phyloP scores from a whole-genome alignment of 352 stramenopile species.

The Phytophthora pseudosyringae region DNA sequence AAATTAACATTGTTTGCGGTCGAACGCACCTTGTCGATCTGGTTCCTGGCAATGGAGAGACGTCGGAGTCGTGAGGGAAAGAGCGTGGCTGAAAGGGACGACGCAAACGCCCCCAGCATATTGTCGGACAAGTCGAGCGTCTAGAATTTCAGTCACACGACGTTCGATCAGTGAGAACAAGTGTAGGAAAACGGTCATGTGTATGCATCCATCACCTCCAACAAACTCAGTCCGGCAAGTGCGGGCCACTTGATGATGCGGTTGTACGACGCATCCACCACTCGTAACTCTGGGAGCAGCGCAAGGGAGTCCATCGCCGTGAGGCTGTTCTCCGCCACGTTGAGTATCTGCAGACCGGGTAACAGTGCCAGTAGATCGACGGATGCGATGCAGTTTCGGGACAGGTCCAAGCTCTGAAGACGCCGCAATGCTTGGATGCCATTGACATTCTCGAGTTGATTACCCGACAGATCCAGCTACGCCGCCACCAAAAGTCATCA shows the following conservation, averaged over 20 bases:
- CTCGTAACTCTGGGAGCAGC: constrained; percentile 37
- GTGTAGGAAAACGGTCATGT: not conserved
- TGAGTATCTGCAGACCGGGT: constrained; percentile 50
- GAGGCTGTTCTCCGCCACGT: constrained; percentile 67
- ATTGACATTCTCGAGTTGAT: constrained; percentile 57
- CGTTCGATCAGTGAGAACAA: not conserved
- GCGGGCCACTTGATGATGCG: constrained; percentile 62
- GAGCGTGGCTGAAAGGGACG: constrained; percentile 23
- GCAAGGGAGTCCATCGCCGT: constrained; percentile 48
- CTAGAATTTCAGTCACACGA: constrained; percentile 26
- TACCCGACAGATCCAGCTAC: constrained; percentile 68
- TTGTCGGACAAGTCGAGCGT: constrained; percentile 72
- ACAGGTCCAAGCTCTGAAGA: constrained; percentile 56
- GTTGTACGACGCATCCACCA: constrained; percentile 70
- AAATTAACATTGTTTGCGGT: not conserved
- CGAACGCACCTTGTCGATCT: constrained; percentile 59
- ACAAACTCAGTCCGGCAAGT: constrained; percentile 36
- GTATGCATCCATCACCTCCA: constrained; percentile 48
- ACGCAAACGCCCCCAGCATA: constrained; percentile 45
- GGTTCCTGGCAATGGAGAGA: constrained; percentile 63
- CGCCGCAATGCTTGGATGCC: constrained; percentile 53
- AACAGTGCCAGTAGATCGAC: constrained; percentile 53
- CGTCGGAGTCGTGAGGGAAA: constrained; percentile 53
- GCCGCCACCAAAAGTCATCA: not conserved
- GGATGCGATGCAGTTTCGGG: constrained; percentile 55